Percentiles rank a stretch among this genome's conserved stretches.
These are phyloP conservation scores for Pseudocercospora ulei DNA, from an alignment of 2,329 filamentous ascomycete species.

Conservation along the genomic window DNA sequence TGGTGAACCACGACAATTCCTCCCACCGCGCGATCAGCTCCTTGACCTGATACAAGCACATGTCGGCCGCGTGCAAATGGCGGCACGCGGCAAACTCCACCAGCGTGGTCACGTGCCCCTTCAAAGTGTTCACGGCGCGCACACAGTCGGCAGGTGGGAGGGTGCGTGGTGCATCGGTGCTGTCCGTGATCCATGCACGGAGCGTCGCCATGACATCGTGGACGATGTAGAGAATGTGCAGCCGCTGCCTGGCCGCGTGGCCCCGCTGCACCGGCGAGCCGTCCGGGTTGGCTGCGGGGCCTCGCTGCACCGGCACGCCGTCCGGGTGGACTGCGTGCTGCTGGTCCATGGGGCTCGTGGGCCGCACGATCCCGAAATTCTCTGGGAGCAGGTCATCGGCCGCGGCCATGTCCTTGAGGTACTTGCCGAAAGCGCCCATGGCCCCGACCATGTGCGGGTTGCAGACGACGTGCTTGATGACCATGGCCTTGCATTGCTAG, in stretches of 20 bases:
- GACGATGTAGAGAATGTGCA: constrained; percentile 23
- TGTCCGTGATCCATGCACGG: constrained; percentile 8
- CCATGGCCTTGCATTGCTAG: constrained; percentile 22
- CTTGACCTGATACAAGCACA: constrained; percentile 1
- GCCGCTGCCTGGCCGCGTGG: constrained; percentile 17
- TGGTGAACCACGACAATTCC: not conserved
- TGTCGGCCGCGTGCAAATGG: constrained; percentile 6
- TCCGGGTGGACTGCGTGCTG: constrained; percentile 4
- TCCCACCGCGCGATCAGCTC: constrained; percentile 8
- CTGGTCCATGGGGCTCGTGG: constrained; percentile 1
- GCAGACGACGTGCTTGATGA: constrained; percentile 20
- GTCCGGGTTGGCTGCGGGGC: too few relatives aligned
- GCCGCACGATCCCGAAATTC: not conserved
- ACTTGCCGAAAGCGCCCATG: constrained; percentile 17
- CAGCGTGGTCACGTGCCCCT: constrained; percentile 5
- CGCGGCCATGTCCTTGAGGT: constrained; percentile 18
- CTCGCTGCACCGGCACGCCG: too few relatives aligned
- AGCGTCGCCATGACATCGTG: constrained; percentile 19
- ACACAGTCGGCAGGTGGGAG: not conserved
- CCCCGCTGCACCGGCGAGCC: too few relatives aligned
- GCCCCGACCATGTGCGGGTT: constrained; percentile 10
- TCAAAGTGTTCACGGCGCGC: constrained; percentile 5
- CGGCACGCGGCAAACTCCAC: constrained; percentile 11
- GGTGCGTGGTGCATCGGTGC: not conserved
- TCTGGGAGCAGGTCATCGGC: constrained; percentile 6